Base-by-base conservation (phyloP, 805 yeast species). In the Ogataea kodamae region DNA sequence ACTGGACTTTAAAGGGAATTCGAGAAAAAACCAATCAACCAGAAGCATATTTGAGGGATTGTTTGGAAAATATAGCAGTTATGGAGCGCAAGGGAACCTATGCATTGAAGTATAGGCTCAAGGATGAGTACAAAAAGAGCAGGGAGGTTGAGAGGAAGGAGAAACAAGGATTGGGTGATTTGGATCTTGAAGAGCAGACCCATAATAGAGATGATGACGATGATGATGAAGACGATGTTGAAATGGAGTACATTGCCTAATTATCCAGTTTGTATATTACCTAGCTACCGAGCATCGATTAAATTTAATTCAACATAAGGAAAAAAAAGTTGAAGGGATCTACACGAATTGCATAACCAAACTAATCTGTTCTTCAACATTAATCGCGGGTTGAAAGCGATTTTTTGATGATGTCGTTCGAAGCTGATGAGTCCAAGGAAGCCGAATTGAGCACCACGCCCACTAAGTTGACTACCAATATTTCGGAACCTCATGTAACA, bases 1-100 rank as follows among this genome's bases (percentile, higher is more conserved):
- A 89, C 61, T 92, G 98, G 98, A 79, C 92, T 8, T 71, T 92
- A 70, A 88, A 88, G 61, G 96, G 96, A 23, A 68, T 92, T 42
- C 82, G 87, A 53, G 98, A 92, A 57, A 75, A 95, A 48, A 88
- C 97, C 3, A 80, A 81, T 51, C 98, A 92, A 67, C 98, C 98
- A 2, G 98, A 92, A 57, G 81, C 81, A 13, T 94, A 85, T 57
- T 67, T 92, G 44, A 87, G 89, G 55, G 96, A 89, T 55, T 84
- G 92, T 38, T 66, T 92, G 30, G 98, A 90, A 42, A 76, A 82
- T 29, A 86, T 92, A 52, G 97, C 97, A 1, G 72, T 76, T 19
- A 70, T 92, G 54, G 89, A 85, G 50, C 88, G 90, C 57, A 87
- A 87, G 56, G 98, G 98, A 10, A 96, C 98, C 1, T 90, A 90